These are phyloP conservation scores for Phyllachora maydis DNA, from an alignment of 2,329 filamentous ascomycete species.

Conservation along the genomic window DNA sequence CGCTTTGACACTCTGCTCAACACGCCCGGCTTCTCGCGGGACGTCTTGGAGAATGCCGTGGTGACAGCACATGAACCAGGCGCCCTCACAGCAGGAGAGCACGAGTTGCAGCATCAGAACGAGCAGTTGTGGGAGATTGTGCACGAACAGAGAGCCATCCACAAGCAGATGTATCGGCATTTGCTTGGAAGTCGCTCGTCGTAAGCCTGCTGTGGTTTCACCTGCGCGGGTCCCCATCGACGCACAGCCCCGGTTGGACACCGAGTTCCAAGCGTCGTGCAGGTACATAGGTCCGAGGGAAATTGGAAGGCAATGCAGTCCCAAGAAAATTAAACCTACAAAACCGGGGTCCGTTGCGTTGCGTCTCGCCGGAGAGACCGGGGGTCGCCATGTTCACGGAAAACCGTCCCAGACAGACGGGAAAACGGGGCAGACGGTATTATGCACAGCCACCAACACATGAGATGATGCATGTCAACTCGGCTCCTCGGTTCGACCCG, in stretches of 20 bases:
- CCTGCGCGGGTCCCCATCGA: background rate
- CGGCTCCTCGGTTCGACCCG: no score
- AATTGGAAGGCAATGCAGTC: no score
- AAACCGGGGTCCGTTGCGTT: no score
- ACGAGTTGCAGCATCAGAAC: constrained; percentile 14
- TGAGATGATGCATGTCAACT: no score
- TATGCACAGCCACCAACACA: no score
- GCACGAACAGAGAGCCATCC: constrained; percentile 14
- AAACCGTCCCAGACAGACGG: no score
- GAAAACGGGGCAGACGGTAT: no score
- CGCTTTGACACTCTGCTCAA: constrained; percentile 23
- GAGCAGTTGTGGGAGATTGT: constrained; percentile 18
- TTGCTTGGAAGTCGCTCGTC: constrained; percentile 6
- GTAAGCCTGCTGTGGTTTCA: constrained; percentile 1
- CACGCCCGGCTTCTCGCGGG: constrained; percentile 22
- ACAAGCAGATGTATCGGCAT: constrained; percentile 12
- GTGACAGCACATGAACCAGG: constrained; percentile 19
- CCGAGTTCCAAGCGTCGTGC: background rate
- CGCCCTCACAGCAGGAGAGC: constrained; percentile 10
- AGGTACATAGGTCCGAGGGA: no score
- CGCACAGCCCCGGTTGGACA: background rate
- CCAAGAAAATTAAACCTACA: no score
- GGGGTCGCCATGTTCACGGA: no score
- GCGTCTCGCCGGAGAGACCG: no score
- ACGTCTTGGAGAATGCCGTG: constrained; percentile 27